phyloP scores from a whole-genome alignment of 768 basidiomycete genomes.

The Lentinula sp. region DNA sequence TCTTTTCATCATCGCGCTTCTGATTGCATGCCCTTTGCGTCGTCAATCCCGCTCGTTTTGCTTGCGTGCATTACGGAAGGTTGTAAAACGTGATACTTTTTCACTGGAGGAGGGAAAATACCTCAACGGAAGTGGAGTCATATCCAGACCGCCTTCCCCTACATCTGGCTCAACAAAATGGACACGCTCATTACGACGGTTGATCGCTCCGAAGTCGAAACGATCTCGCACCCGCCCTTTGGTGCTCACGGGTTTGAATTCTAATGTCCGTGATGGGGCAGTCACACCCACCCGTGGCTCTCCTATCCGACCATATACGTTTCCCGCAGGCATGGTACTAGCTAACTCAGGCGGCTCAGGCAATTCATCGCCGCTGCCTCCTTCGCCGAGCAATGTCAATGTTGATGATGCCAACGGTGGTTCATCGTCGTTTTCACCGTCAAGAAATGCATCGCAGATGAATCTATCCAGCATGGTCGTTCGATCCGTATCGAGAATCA shows the following conservation, averaged over 20 bases:
- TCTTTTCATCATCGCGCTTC: constrained; percentile 33
- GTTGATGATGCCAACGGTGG: constrained; percentile 27
- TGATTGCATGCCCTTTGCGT: constrained; percentile 51
- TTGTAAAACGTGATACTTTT: constrained; percentile 30
- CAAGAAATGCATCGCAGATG: constrained; percentile 62
- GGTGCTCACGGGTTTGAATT: constrained; percentile 13
- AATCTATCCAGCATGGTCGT: constrained; percentile 53
- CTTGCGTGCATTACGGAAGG: constrained; percentile 35
- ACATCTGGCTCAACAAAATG: constrained; percentile 22
- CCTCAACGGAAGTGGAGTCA: constrained; percentile 13
- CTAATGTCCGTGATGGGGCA: constrained; percentile 19
- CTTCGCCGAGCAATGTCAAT: constrained; percentile 37
- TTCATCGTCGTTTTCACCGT: constrained; percentile 47
- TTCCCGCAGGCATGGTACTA: constrained; percentile 20
- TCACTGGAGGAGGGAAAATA: constrained; percentile 48
- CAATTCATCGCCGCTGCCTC: constrained; percentile 37
- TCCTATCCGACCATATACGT: constrained; percentile 31
- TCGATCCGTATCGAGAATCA: constrained; percentile 18
- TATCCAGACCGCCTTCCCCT: constrained; percentile 27
- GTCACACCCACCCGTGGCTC: constrained; percentile 22
- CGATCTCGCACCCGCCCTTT: constrained; percentile 20
- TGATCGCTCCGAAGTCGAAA: constrained; percentile 14
- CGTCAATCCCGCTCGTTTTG: constrained; percentile 43
- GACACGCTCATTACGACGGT: constrained; percentile 25
- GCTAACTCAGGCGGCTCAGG: constrained; percentile 22